Percentiles rank a stretch among this genome's conserved stretches.
phyloP scores from a whole-genome alignment of 2,329 filamentous ascomycete species.

The Pyricularia pennisetigena region DNA sequence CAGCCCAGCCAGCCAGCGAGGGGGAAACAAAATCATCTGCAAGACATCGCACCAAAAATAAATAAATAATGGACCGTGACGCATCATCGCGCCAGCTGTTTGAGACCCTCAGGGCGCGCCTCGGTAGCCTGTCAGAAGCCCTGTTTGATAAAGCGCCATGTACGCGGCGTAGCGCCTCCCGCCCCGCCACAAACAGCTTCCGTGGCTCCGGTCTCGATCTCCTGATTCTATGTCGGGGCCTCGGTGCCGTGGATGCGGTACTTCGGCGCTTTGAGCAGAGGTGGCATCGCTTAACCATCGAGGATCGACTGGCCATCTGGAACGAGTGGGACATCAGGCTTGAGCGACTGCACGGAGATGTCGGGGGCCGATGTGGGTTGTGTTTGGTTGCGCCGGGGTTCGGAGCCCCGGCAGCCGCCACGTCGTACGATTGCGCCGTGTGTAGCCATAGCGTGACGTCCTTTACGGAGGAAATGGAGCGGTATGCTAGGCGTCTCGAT shows the following conservation, averaged over 20 bases:
- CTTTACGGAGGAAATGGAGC: slow-evolving; percentile 6
- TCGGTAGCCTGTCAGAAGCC: slow-evolving; percentile 4
- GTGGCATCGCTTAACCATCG: neutral
- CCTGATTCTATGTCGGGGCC: slow-evolving; percentile 5
- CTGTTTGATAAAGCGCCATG: slow-evolving; percentile 6
- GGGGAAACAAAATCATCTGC: neutral
- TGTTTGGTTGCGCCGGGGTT: slow-evolving; percentile 1
- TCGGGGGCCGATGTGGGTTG: slow-evolving; percentile 1
- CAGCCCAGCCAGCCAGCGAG: neutral
- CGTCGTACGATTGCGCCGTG: slow-evolving; percentile 1
- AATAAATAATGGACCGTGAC: slow-evolving; percentile 1
- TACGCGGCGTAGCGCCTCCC: neutral
- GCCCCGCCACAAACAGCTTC: slow-evolving; percentile 2
- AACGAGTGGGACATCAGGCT: slow-evolving; percentile 6
- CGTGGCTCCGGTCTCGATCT: slow-evolving; percentile 3
- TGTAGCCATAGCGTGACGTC: neutral
- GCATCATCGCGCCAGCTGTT: slow-evolving; percentile 4
- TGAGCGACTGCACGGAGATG: neutral
- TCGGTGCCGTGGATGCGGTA: neutral
- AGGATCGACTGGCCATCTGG: slow-evolving; percentile 2
- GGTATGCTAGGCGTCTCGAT: neutral
- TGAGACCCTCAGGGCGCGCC: slow-evolving; percentile 3
- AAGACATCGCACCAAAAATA: neutral
- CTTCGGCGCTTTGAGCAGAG: slow-evolving; percentile 5
- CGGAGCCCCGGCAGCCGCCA: neutral